These are phyloP conservation scores for Mycena rosella DNA, from an alignment of 768 basidiomycete genomes.

Conservation along the genomic window DNA sequence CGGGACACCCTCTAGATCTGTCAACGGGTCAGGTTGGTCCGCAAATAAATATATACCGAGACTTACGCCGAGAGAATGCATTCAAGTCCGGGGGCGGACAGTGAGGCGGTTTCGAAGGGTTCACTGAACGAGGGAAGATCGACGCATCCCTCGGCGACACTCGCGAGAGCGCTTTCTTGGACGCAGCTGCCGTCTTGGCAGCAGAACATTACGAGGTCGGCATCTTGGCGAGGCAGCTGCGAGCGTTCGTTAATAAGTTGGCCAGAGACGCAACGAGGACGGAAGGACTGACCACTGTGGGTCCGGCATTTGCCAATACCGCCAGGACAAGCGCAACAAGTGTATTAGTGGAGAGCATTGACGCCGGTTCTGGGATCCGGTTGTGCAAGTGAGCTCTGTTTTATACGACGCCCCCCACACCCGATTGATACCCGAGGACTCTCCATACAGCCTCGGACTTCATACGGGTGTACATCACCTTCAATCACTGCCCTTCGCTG, in stretches of 20 bases:
- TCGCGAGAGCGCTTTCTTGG: slow-evolving; percentile 21
- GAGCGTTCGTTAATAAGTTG: not conserved
- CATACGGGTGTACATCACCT: no score
- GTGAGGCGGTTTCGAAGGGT: slow-evolving; percentile 4
- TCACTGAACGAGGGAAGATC: slow-evolving; percentile 26
- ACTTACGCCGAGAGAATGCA: slow-evolving; percentile 21
- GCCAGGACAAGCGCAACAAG: slow-evolving; percentile 24
- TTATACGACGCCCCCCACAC: no score
- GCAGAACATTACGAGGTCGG: slow-evolving; percentile 18
- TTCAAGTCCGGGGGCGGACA: slow-evolving; percentile 17
- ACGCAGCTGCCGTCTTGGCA: slow-evolving; percentile 21
- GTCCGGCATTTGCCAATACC: slow-evolving; percentile 14
- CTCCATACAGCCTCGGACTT: no score
- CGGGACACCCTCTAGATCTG: slow-evolving; percentile 15
- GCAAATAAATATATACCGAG: not conserved
- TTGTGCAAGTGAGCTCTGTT: not conserved
- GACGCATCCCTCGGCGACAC: slow-evolving; percentile 2
- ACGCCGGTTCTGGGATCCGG: not conserved
- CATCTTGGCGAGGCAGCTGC: slow-evolving; percentile 17
- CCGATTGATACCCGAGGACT: no score
- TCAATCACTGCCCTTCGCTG: no score
- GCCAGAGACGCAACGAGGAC: not conserved
- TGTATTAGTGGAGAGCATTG: slow-evolving; percentile 21
- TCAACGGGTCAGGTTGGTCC: not conserved
- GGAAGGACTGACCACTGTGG: slow-evolving; percentile 7